Conservation (phyloP, 495 filamentous ascomycete species). For the Hypoxylon fuscum region DNA sequence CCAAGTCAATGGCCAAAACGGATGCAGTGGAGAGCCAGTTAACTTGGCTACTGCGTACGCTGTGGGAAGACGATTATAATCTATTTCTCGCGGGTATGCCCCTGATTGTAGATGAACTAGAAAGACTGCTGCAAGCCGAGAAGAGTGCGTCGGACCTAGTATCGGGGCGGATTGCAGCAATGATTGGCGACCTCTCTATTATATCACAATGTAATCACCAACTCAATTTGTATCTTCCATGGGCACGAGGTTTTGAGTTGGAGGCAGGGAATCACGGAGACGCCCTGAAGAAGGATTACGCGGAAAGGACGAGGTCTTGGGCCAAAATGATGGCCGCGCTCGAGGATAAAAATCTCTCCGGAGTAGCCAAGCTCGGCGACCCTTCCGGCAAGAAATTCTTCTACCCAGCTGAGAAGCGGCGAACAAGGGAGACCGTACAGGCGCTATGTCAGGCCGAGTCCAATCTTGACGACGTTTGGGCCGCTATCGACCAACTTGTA, state of each 20-base stretch:
- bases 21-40: slow-evolving; percentile 37
- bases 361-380: slow-evolving; percentile 37
- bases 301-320: slow-evolving; percentile 21
- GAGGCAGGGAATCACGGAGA: slow-evolving; percentile 11
- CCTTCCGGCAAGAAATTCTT: slow-evolving; percentile 48
- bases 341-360: slow-evolving; percentile 5
- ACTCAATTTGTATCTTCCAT: slow-evolving; percentile 57
- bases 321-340: slow-evolving; percentile 21
- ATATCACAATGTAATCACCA: slow-evolving; percentile 52
- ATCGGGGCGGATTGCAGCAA: slow-evolving; percentile 46
- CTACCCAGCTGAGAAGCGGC: slow-evolving; percentile 61
- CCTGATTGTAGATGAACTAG: slow-evolving; percentile 56
- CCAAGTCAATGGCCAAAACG: slow-evolving; percentile 20
- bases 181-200: slow-evolving; percentile 56
- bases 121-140: slow-evolving; percentile 53
- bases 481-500: slow-evolving; percentile 49
- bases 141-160: slow-evolving; percentile 46
- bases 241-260: slow-evolving; percentile 52
- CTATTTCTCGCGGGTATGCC: slow-evolving; percentile 44
- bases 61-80: slow-evolving; percentile 38
- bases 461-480: slow-evolving; percentile 63
- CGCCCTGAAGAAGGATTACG: slow-evolving; percentile 29
- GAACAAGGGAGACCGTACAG: slow-evolving; percentile 54
- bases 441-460: slow-evolving; percentile 55
- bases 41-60: slow-evolving; percentile 45